These are phyloP conservation scores for Malassezia sympodialis DNA, from an alignment of 1,284 basidiomycete species.

Conservation along the genomic window DNA sequence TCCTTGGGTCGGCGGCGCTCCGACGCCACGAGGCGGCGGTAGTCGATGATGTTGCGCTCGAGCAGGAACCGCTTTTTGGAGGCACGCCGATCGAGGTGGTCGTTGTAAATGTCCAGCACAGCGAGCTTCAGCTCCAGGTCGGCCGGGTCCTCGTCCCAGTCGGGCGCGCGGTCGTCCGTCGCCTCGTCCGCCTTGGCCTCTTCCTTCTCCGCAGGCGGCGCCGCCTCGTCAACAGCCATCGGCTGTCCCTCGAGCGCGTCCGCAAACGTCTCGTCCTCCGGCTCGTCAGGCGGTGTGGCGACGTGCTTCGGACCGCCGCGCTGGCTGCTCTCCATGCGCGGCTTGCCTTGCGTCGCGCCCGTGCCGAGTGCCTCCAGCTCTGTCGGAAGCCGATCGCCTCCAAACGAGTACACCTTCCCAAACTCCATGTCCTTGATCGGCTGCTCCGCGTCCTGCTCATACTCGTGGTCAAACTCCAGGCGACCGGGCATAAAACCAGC, in stretches of 20 bases:
- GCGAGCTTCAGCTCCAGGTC: slow-evolving; percentile 85
- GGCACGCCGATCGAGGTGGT: slow-evolving; percentile 75
- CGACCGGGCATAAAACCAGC: slow-evolving; percentile 88
- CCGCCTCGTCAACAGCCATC: slow-evolving; percentile 13
- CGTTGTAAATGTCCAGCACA: slow-evolving; percentile 81
- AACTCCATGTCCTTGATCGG: slow-evolving; percentile 94
- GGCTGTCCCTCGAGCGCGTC: slow-evolving; percentile 7
- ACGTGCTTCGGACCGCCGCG: slow-evolving; percentile 51
- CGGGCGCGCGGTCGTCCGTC: slow-evolving; percentile 38
- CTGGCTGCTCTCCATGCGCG: slow-evolving; percentile 55
- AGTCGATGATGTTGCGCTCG: slow-evolving; percentile 79
- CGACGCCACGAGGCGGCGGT: slow-evolving; percentile 70
- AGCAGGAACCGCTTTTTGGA: slow-evolving; percentile 86
- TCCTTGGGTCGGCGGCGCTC: slow-evolving; percentile 85
- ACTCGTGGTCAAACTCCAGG: slow-evolving; percentile 91
- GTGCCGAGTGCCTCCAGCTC: slow-evolving; percentile 37
- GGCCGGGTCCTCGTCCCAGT: slow-evolving; percentile 62
- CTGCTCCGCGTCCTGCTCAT: slow-evolving; percentile 83
- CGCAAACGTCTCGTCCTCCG: slow-evolving; percentile 16
- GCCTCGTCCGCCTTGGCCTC: slow-evolving; percentile 29
- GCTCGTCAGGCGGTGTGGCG: slow-evolving; percentile 19
- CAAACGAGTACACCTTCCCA: slow-evolving; percentile 71
- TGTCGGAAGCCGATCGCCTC: slow-evolving; percentile 57
- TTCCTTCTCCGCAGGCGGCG: slow-evolving; percentile 1
- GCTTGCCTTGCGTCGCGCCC: slow-evolving; percentile 31